Conservation (phyloP, 805 yeast genomes). For the Sugiyamaella marilandica region DNA sequence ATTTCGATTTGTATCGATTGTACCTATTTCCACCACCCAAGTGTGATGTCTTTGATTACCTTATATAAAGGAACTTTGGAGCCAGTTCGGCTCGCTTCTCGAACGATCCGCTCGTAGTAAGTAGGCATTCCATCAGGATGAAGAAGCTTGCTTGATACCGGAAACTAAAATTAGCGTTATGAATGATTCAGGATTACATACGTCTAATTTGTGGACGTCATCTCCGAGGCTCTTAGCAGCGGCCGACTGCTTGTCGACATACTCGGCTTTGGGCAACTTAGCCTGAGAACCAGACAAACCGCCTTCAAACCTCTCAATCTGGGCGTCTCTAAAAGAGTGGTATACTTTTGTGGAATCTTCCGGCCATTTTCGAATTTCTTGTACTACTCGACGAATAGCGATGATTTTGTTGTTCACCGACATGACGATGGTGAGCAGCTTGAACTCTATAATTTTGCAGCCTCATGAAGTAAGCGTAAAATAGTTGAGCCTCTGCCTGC, state of each 20-base stretch:
- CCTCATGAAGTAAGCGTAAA: background rate
- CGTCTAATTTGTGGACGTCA: constrained; percentile 18
- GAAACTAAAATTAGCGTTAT: constrained; percentile 20
- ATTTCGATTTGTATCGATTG: constrained; percentile 20
- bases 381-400: constrained; percentile 23
- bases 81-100: constrained; percentile 66
- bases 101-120: constrained; percentile 66
- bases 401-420: constrained; percentile 16
- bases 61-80: constrained; percentile 56
- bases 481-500: too few relatives aligned
- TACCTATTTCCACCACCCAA: constrained; percentile 44
- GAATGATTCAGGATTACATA: constrained; percentile 3
- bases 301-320: constrained; percentile 39
- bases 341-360: constrained; percentile 44
- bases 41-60: constrained; percentile 69
- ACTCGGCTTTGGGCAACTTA: constrained; percentile 25
- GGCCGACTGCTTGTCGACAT: constrained; percentile 22
- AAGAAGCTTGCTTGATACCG: constrained; percentile 48
- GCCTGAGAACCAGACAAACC: constrained; percentile 16
- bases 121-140: constrained; percentile 82
- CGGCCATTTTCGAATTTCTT: constrained; percentile 30
- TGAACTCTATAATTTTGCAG: background rate
- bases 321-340: constrained; percentile 44
- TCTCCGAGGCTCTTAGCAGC: constrained; percentile 22
- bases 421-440: constrained; percentile 2